Base-by-base conservation (phyloP, 1,139 yeast species). In the Magnusiomyces clavatus region DNA sequence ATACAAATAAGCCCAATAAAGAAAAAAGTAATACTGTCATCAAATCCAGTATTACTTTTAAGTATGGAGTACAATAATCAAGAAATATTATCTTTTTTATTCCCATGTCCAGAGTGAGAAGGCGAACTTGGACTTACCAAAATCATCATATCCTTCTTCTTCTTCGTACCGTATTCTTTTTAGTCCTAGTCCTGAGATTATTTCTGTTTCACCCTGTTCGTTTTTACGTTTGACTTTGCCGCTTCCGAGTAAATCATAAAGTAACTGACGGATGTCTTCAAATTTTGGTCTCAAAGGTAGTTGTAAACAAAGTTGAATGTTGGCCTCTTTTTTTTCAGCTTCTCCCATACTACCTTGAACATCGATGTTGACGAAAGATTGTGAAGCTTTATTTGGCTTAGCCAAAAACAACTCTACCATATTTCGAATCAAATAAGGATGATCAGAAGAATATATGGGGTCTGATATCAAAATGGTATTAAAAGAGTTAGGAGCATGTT, bases 391-490 rank as follows among this genome's bases (percentile, higher is more conserved):
- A 5, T 20, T 16, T 13, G 37, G 19, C 1, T 56, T 52, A 2
- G 61, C 61, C n/a, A 75, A 64, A 51, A 82, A 72, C 47, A 61
- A 58, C 4, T 64, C 60, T 2, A 88, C 70, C 74, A 86, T 82
- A 49, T 77, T 67, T 2, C 77, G 76, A 0, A 92, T 81, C 81
- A 86, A 78, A 34, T 67, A 66, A 0, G 97, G 97, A 63, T 92
- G 97, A 38, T 80, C 76, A 0, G 83, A 70, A 0, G 96, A 86
- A 66, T 92, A 92, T 1, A 90, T 81, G 0, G 97, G 96, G 66
- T 92, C 98, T 37, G 96, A 84, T 5, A 87, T 69, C 0, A 92
- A 69, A 2, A 90, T 73, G 0, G 88, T 78, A 45, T 77, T 75
- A 64, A 77, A 87, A 58, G 38, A 45, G 6, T 37, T 6, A 17